phyloP scores from a whole-genome alignment of 805 yeast species.

The Saturnispora silvae region DNA sequence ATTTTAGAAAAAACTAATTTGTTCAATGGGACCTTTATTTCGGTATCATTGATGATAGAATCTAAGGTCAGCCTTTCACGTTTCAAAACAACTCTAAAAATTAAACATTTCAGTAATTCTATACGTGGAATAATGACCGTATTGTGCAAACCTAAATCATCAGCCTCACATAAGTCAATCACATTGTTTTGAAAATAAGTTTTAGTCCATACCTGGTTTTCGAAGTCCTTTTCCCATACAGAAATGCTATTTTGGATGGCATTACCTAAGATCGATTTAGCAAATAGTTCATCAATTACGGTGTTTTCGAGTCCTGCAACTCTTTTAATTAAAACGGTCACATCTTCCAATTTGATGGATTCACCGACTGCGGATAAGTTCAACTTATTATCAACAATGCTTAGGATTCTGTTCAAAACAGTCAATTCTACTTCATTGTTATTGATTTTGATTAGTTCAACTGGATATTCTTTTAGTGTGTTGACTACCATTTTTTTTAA shows the following conservation, averaged over 20 bases:
- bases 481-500: too few species aligned
- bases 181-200: too few species aligned
- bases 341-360: neutral
- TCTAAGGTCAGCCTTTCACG: neutral
- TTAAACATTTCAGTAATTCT: slow-evolving; percentile 3
- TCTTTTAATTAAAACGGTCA: neutral
- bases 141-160: neutral
- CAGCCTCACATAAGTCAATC: too few species aligned
- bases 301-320: too few species aligned
- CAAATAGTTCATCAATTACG: too few species aligned
- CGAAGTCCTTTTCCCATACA: too few species aligned
- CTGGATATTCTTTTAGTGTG: too few species aligned
- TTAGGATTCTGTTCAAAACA: too few species aligned
- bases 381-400: neutral
- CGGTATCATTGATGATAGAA: neutral
- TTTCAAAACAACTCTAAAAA: slow-evolving; percentile 1
- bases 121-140: neutral
- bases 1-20: slow-evolving; percentile 1
- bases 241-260: too few species aligned
- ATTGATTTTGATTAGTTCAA: neutral
- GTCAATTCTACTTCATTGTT: neutral
- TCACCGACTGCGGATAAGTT: neutral
- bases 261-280: too few species aligned
- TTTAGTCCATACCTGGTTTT: too few species aligned
- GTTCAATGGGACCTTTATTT: neutral